Base-by-base conservation (phyloP, 2,329 filamentous ascomycete genomes). In the Sarocladium oryzae region DNA sequence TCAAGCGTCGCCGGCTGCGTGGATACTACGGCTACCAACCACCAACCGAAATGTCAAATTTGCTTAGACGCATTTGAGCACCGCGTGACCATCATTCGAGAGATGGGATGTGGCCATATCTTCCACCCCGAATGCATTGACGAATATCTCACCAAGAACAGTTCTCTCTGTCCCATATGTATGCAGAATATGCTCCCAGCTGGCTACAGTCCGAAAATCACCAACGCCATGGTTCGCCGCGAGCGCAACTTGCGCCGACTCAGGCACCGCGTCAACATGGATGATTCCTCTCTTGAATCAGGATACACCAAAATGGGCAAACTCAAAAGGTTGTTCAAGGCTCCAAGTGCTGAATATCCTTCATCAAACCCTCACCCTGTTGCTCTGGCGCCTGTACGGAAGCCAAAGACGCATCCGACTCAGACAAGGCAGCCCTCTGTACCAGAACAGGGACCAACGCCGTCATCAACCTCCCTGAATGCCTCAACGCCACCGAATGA, bases 71-170 rank as follows among this genome's bases (percentile, higher is more conserved):
- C 88, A 53, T 97, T 89, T 61, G 77, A 86, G 24, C 78, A 82
- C 15, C 78, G 81, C 33, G 69, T 76, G 16, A 86, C 88, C 0
- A 79, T 83, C 18, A 90, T 97, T 51, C 86, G 90, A 51, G 88
- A 96, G 67, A 74, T 97, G 2, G 83, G 89, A 0, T 99, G 93
- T 60, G 84, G 86, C 1, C 93, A 99, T 64, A 92, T 97, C 52
- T 99, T 91, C 67, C 92, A 99, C 58, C 86, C 88, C 0, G 85
- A 88, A 56, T 99, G 93, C 62, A 91, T 97, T 56, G 91, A 97
- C 62, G 79, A 84, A 20, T 96, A 93, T 60, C 74, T 97, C 11
- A 76, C 78, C 38, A 77, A 83, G 51, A 85, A 86, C 62, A 95
- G 88, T 63, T 95, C 88, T 16, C 75, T 96, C 2, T 99, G 93